Percentiles rank a stretch among this genome's conserved stretches.
These are phyloP conservation scores for Sclerotinia subarctica DNA, from an alignment of 2,329 filamentous ascomycete genomes.

Conservation along the genomic window DNA sequence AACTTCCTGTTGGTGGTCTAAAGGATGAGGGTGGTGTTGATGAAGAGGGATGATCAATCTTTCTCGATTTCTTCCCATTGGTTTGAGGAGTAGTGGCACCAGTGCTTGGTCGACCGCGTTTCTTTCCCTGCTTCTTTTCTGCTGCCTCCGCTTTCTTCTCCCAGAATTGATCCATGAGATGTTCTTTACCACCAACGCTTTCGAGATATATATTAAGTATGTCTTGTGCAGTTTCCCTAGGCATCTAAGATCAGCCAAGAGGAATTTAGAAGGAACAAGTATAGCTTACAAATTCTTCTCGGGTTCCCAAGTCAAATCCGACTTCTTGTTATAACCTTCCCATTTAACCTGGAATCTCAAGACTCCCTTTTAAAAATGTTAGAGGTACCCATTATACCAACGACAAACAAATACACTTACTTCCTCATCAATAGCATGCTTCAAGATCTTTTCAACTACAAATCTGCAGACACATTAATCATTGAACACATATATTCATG, in stretches of 20 bases:
- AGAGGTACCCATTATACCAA: neutral
- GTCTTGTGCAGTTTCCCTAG: slow-evolving; percentile 55
- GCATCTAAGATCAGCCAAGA: slow-evolving; percentile 17
- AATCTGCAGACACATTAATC: slow-evolving; percentile 48
- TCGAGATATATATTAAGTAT: slow-evolving; percentile 63
- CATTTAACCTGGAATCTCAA: slow-evolving; percentile 72
- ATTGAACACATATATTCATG: slow-evolving; percentile 26
- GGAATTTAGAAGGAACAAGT: slow-evolving; percentile 10
- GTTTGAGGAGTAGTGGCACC: slow-evolving; percentile 30
- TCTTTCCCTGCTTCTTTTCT: slow-evolving; percentile 54
- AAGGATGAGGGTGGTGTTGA: slow-evolving; percentile 52
- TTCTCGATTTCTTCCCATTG: slow-evolving; percentile 34
- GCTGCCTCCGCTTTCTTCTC: slow-evolving; percentile 36
- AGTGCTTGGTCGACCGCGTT: slow-evolving; percentile 51
- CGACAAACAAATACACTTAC: slow-evolving; percentile 41
- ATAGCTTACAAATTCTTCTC: slow-evolving; percentile 63
- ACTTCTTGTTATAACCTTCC: slow-evolving; percentile 70
- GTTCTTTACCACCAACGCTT: slow-evolving; percentile 60
- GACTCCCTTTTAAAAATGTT: slow-evolving; percentile 38
- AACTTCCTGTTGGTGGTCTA: slow-evolving; percentile 68
- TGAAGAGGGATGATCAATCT: slow-evolving; percentile 32
- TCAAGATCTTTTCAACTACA: slow-evolving; percentile 70
- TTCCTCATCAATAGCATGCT: slow-evolving; percentile 58
- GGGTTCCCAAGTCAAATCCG: slow-evolving; percentile 76
- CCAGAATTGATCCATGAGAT: slow-evolving; percentile 48